phyloP scores from a whole-genome alignment of 371 early-diverging fungal species.

The Batkoa obscura region DNA sequence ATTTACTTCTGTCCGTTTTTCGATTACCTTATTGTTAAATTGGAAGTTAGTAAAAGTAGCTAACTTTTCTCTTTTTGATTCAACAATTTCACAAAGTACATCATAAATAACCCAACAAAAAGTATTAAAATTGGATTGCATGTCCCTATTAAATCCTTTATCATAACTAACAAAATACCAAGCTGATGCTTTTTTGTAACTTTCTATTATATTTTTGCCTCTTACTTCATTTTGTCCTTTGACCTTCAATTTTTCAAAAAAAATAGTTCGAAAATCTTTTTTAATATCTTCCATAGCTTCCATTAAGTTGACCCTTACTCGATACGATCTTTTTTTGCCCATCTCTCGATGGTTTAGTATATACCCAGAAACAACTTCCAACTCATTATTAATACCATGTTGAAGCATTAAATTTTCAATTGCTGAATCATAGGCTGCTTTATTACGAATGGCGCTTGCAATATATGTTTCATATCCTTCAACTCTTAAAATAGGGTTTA shows the following conservation, averaged over 20 bases:
- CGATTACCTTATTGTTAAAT: too few relatives aligned
- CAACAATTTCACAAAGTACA: conserved; percentile 24
- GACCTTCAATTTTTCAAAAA: conserved; percentile 12
- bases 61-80: background rate
- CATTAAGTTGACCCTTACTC: conserved; percentile 22
- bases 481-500: conserved; percentile 23
- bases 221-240: conserved; percentile 8
- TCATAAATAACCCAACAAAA: conserved; percentile 45
- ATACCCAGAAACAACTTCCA: conserved; percentile 19
- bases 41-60: too few relatives aligned
- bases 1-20: too few relatives aligned
- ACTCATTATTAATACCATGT: conserved; percentile 30
- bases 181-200: conserved; percentile 33
- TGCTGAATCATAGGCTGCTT: conserved; percentile 26
- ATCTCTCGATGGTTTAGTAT: conserved; percentile 7
- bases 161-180: conserved; percentile 56
- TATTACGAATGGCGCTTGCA: conserved; percentile 21
- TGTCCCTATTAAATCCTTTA: background rate
- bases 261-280: conserved; percentile 16
- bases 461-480: conserved; percentile 32
- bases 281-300: conserved; percentile 18
- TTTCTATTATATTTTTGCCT: conserved; percentile 9
- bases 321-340: conserved; percentile 12
- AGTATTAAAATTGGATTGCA: conserved; percentile 18
- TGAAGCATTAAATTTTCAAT: conserved; percentile 39